phyloP scores from a whole-genome alignment of 257 asterid species.

The Forsythia suspensa region DNA sequence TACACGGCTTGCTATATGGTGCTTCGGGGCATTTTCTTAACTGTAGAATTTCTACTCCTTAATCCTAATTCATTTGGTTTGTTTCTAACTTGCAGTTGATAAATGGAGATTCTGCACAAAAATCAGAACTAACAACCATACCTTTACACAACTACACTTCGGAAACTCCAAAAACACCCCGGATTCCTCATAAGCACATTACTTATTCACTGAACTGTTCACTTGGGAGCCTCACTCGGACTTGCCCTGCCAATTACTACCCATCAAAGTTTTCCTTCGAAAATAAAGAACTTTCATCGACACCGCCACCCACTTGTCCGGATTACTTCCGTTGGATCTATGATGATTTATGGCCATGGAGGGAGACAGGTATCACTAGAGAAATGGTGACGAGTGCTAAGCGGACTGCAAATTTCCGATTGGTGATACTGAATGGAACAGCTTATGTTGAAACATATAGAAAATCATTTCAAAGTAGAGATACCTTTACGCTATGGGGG shows the following conservation, averaged over 20 bases:
- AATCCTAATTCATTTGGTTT: neutral
- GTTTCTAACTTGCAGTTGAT: neutral
- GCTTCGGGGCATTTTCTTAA: too few species aligned
- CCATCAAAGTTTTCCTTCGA: constrained; percentile 25
- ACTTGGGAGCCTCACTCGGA: constrained; percentile 27
- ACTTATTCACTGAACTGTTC: constrained; percentile 56
- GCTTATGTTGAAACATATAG: constrained; percentile 53
- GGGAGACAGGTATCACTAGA: constrained; percentile 57
- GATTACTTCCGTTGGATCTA: constrained; percentile 74
- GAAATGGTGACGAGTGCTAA: constrained; percentile 60
- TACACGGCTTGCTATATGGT: too few species aligned
- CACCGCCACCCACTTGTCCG: constrained; percentile 45
- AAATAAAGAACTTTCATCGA: neutral
- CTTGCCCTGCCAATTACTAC: constrained; percentile 62
- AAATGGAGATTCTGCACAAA: neutral
- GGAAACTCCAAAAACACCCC: neutral
- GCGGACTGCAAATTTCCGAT: constrained; percentile 58
- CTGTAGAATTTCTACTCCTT: neutral
- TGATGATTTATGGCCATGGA: constrained; percentile 72
- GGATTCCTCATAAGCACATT: neutral
- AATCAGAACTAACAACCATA: neutral
- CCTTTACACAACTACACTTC: neutral
- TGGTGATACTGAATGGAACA: constrained; percentile 61
- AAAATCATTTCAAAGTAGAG: constrained; percentile 62
- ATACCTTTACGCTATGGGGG: constrained; percentile 74